These are phyloP conservation scores for Talaromyces sp. DNA, from an alignment of 2,329 filamentous ascomycete species.

Conservation along the genomic window DNA sequence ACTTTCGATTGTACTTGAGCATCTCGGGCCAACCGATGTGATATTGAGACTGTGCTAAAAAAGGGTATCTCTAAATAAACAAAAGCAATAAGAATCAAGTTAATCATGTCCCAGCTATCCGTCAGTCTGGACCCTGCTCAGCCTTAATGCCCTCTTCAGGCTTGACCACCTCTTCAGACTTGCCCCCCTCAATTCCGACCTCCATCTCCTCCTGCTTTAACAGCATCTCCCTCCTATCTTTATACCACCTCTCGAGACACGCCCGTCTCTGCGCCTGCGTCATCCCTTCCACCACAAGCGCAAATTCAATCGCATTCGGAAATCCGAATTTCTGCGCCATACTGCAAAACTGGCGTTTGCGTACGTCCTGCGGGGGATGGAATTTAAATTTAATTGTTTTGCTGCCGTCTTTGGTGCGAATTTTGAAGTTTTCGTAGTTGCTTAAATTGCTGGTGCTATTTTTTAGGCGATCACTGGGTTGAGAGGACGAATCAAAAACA, in stretches of 20 bases:
- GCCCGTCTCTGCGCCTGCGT: conserved; percentile 76
- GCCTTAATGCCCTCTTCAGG: neutral
- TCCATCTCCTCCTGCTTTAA: conserved; percentile 15
- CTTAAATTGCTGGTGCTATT: neutral
- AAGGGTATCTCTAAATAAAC: neutral
- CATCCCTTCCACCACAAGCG: conserved; percentile 84
- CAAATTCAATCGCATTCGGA: conserved; percentile 74
- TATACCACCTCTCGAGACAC: conserved; percentile 78
- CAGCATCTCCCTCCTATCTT: conserved; percentile 56
- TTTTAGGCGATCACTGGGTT: conserved; percentile 11
- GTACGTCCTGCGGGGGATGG: conserved; percentile 70
- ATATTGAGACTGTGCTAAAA: neutral
- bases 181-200: neutral
- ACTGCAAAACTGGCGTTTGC: conserved; percentile 79
- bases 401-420: conserved; percentile 30
- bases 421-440: conserved; percentile 14
- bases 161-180: neutral
- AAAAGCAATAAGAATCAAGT: neutral
- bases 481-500: conserved; percentile 32
- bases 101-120: neutral
- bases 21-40: neutral
- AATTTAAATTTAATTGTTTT: conserved; percentile 57
- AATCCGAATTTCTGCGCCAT: conserved; percentile 83
- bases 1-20: neutral
- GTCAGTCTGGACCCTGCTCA: neutral